Conservation (phyloP, 2,329 filamentous ascomycete genomes). For the Colletotrichum karsti region DNA sequence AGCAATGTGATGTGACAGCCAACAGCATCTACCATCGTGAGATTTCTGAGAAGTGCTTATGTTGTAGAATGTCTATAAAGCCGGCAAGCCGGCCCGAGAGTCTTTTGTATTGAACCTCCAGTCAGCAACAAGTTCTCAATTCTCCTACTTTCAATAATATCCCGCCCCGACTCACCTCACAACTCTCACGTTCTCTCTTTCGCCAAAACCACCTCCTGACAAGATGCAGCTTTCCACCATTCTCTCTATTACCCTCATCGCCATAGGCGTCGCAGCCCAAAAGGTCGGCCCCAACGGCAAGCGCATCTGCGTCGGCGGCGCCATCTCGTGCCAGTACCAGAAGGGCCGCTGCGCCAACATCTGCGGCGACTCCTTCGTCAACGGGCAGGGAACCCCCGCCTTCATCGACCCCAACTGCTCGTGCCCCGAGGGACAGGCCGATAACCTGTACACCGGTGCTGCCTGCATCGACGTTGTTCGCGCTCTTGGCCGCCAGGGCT, state of each 20-base stretch:
- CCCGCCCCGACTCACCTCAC: too few species aligned
- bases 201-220: too few species aligned
- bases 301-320: conserved; percentile 11
- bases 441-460: conserved; percentile 13
- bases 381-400: background rate
- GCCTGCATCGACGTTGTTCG: conserved; percentile 9
- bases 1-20: too few species aligned
- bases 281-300: conserved; percentile 9
- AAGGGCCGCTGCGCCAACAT: conserved; percentile 20
- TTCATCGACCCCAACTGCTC: conserved; percentile 17
- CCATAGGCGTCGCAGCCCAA: background rate
- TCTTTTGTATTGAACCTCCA: too few species aligned
- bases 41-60: too few species aligned
- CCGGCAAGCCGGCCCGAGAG: too few species aligned
- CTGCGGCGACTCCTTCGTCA: background rate
- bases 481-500: background rate
- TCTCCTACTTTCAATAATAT: too few species aligned
- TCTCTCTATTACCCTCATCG: background rate
- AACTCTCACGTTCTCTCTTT: too few species aligned
- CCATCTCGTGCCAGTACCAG: conserved; percentile 15
- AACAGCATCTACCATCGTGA: too few species aligned
- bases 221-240: background rate
- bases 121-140: too few species aligned
- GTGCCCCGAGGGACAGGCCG: conserved; percentile 11
- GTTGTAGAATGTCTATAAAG: too few species aligned